Percentiles rank a stretch among this genome's conserved stretches.
Evolutionary conservation across 2,329 filamentous ascomycete genomes (phyloP).

Genomic region (Pyrenochaeta sp.): DNA sequence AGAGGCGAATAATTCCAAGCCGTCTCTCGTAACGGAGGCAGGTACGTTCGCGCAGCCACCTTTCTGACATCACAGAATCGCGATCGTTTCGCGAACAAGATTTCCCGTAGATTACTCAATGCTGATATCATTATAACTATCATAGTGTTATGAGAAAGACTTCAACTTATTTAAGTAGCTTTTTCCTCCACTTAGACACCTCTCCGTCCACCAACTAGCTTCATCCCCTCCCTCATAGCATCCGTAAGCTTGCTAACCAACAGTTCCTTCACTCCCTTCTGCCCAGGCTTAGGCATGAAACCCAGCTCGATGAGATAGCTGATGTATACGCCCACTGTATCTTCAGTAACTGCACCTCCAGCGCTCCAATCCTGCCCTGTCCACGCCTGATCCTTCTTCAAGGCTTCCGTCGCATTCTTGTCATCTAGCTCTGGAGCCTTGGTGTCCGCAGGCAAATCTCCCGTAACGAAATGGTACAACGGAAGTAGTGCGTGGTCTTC

Average conservation of each 20-base stretch:
- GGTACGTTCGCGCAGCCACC: too few species aligned
- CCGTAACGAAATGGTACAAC: conserved; percentile 75
- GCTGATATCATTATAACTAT: too few species aligned
- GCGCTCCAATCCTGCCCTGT: conserved; percentile 64
- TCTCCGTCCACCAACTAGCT: conserved; percentile 41
- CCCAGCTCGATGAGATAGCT: conserved; percentile 68
- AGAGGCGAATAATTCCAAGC: too few species aligned
- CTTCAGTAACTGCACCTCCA: conserved; percentile 64
- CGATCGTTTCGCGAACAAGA: too few species aligned
- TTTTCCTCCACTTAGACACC: conserved; percentile 24
- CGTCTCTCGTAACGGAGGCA: too few species aligned
- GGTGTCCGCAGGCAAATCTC: conserved; percentile 73
- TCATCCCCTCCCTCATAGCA: conserved; percentile 43
- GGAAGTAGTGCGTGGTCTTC: conserved; percentile 75
- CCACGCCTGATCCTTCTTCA: conserved; percentile 69
- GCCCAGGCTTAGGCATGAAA: conserved; percentile 61
- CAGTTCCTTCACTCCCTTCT: conserved; percentile 36
- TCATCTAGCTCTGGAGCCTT: conserved; percentile 79
- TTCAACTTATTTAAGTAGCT: not conserved
- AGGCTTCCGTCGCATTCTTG: conserved; percentile 68
- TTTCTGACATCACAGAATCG: too few species aligned
- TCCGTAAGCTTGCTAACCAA: conserved; percentile 36
- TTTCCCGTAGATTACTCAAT: too few species aligned
- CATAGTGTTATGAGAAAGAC: too few species aligned
- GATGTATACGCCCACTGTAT: conserved; percentile 69